These are phyloP conservation scores for Seiridium cupressi DNA, from an alignment of 2,329 filamentous ascomycete genomes.

Conservation along the genomic window DNA sequence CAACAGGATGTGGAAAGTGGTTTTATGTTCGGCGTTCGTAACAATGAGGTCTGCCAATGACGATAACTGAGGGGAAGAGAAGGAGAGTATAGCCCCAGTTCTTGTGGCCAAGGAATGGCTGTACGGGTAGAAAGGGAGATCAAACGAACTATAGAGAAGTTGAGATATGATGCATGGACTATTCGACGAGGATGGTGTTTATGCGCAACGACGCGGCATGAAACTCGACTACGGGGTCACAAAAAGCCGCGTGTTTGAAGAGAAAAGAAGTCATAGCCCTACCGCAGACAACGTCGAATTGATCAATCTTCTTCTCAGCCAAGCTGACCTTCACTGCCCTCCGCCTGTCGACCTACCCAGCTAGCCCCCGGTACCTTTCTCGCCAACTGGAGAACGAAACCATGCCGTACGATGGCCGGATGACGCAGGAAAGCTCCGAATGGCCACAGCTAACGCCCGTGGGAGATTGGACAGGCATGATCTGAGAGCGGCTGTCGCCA, in stretches of 20 bases:
- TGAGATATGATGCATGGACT: slow-evolving; percentile 9
- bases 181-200: neutral
- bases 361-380: too few relatives aligned
- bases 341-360: too few relatives aligned
- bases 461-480: slow-evolving; percentile 7
- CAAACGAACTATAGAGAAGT: slow-evolving; percentile 9
- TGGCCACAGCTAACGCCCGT: slow-evolving; percentile 2
- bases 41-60: neutral
- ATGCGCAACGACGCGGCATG: slow-evolving; percentile 1
- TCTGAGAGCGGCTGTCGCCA: slow-evolving; percentile 1
- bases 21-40: neutral
- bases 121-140: slow-evolving; percentile 6
- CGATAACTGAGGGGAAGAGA: neutral
- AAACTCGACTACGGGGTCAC: neutral
- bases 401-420: slow-evolving; percentile 6
- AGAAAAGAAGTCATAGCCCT: neutral
- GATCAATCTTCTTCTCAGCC: neutral
- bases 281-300: neutral
- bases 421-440: slow-evolving; percentile 6
- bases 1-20: neutral
- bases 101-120: neutral
- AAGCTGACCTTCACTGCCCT: too few relatives aligned
- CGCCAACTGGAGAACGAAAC: neutral
- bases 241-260: neutral
- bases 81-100: neutral